These are phyloP conservation scores for Lipomyces chichibuensis DNA, from an alignment of 805 yeast genomes.

Conservation along the genomic window DNA sequence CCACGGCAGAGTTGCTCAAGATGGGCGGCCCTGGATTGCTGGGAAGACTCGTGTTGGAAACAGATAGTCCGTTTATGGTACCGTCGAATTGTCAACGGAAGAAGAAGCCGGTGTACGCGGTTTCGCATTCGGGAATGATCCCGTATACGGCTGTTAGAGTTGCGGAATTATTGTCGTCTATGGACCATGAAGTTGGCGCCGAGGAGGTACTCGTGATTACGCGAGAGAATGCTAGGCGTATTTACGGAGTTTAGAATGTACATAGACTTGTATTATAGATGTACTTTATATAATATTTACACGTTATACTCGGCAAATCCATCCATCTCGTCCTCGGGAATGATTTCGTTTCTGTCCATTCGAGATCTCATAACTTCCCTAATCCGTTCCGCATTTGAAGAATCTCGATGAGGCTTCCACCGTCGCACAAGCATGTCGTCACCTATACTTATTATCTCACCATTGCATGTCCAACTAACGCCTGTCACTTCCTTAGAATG, in stretches of 20 bases:
- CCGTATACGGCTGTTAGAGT: slow-evolving; percentile 29
- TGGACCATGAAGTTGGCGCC: slow-evolving; percentile 10
- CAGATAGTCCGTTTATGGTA: slow-evolving; percentile 32
- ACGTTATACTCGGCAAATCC: slow-evolving; percentile 14
- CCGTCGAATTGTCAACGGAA: slow-evolving; percentile 12
- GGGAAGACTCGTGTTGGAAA: slow-evolving; percentile 25
- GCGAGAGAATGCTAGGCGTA: slow-evolving; percentile 18
- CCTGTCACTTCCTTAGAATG: slow-evolving; percentile 27
- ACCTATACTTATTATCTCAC: slow-evolving; percentile 20
- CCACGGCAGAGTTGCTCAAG: slow-evolving; percentile 24
- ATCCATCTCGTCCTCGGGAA: slow-evolving; percentile 7
- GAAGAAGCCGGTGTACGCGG: slow-evolving; percentile 16
- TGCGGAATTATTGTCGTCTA: slow-evolving; percentile 14
- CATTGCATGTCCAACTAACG: slow-evolving; percentile 24
- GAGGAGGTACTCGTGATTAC: slow-evolving; percentile 23
- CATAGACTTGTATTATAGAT: neutral
- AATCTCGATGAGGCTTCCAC: slow-evolving; percentile 20
- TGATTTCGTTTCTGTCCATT: slow-evolving; percentile 12
- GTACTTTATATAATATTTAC: neutral
- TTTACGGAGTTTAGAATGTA: slow-evolving; percentile 17
- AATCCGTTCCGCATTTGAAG: slow-evolving; percentile 9
- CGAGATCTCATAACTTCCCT: neutral
- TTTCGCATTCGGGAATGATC: slow-evolving; percentile 33
- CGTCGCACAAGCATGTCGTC: slow-evolving; percentile 28
- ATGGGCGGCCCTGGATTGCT: slow-evolving; percentile 17